Evolutionary conservation across 2,329 filamentous ascomycete species (phyloP).

Genomic region (Cladophialophora immunda): DNA sequence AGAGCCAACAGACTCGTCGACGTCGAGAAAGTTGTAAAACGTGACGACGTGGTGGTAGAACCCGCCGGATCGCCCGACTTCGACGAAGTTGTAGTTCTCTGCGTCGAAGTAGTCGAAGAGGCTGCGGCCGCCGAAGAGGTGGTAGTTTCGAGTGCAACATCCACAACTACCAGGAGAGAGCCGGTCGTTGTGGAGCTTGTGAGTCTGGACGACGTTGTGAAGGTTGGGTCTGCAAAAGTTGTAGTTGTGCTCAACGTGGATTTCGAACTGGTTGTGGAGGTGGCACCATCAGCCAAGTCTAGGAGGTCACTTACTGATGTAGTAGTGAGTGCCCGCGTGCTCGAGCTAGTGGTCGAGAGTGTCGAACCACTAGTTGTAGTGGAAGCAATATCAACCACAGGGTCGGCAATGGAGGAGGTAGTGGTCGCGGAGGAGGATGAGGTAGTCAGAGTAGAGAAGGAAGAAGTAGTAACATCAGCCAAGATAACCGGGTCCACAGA

Average conservation of each 20-base stretch:
- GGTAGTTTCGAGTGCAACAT: not conserved
- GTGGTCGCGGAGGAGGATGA: not conserved
- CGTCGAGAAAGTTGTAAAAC: not conserved
- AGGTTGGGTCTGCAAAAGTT: not conserved
- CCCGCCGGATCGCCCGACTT: not conserved
- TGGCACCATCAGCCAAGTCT: not conserved
- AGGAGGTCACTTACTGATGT: not conserved
- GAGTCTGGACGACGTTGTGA: not conserved
- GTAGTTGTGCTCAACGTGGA: conserved; percentile 2
- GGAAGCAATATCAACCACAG: not conserved
- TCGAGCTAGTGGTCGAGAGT: not conserved
- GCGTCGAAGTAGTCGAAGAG: not conserved
- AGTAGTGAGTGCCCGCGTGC: not conserved
- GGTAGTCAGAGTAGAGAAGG: not conserved
- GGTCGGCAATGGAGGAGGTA: not conserved
- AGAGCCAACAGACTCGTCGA: not conserved
- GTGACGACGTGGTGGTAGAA: not conserved
- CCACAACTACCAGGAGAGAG: not conserved
- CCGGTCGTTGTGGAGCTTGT: not conserved
- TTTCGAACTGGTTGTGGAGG: not conserved
- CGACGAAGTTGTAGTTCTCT: not conserved
- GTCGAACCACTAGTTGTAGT: not conserved
- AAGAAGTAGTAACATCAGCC: not conserved
- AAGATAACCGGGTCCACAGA: too few species aligned
- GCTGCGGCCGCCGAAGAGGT: not conserved